Base-by-base conservation (phyloP, 208 protist genomes). In the Herpetomonas muscarum region DNA sequence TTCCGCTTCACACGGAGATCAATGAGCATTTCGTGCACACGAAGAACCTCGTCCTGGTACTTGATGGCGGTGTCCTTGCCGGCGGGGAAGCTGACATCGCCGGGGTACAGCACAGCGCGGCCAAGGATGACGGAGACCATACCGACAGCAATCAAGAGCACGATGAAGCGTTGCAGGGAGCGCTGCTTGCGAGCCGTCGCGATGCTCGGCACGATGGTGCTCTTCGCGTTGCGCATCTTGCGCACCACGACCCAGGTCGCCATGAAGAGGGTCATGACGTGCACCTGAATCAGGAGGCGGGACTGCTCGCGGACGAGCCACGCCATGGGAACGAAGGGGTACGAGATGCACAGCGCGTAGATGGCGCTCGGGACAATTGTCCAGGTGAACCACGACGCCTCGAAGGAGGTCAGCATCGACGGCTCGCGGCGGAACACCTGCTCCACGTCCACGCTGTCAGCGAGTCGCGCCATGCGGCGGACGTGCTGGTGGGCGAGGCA, bases 291-390 rank as follows among this genome's bases (percentile, higher is more conserved):
- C 25, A 83, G 45, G 32, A 46, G 42, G 29, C 73, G 50, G 4
- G 81, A 76, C 46, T 64, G 64, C 55, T 92, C 81, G 28, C 85
- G 77, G 25, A 89, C 46, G 6, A 92, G n/a, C 70, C 72, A 82
- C 2, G 45, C 85, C 61, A 85, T 70, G 12, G 80, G 81, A 39
- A 89, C 80, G 56, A 92, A 92, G 21, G 85, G 85, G 60, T 87
- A 92, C 5, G 73, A 87, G 46, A 81, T 79, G 64, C 64, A 70
- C n/a, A 85, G 55, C 22, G 70, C 74, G 69, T 80, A 81, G 17
- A 87, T 53, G 0, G 65, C 39, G 32, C 61, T 5, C 3, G 59
- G 15, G 10, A 55, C 1, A 47, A 79, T 61, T 3, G 51, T 64
- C 28, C 53, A 52, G 2, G 47, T 21, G 0, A 68, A 37, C 63